Evolutionary conservation across 2,329 filamentous ascomycete genomes (phyloP), one percentile per base, ranked within the genome.

Genomic region (Chrysoporthe puriensis): DNA sequence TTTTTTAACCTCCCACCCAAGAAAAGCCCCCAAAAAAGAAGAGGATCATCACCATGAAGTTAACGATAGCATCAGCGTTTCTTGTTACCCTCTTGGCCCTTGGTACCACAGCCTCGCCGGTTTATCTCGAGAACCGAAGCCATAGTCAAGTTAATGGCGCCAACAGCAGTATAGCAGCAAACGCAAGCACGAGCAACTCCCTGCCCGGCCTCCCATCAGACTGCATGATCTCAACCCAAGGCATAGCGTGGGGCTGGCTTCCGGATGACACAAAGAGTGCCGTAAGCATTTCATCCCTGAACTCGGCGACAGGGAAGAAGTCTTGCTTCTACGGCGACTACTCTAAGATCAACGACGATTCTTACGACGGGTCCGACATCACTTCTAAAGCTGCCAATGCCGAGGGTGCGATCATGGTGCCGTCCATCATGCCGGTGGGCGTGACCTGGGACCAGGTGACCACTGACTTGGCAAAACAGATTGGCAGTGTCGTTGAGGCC

Each of bases 361-460:
- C 71, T 43, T 65, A 66, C 54, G 71, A 75, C 18, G 60, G 58
- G 62, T 75, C 13, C 65, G 69, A 26, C 57, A 66, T 13, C 66
- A 72, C 44, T 18, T 69, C 58, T 44, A 66, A 72, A 13, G 59
- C 71, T 26, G 66, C 59, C n/a, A 21, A 60, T 4, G 69, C 67
- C 44, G 68, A 69, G 2, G 72, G 73, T 6, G 70, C 73, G 11
- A 66, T 75, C 57, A 64, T 73, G 16, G 71, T 62, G 1, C 60
- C 73, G n/a, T 70, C 72, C 56, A 66, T 74, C 54, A 72, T 74
- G 72, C 73, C 73, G 40, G 70, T 67, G 21, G 71, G 70, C 34
- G 61, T 72, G 7, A 68, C 40, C 5, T 69, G 70, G 58, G 66
- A 63, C 21, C 64, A 72, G 18, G 65, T 72, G 54, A 64, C 60